Percentiles rank a stretch among this genome's conserved stretches.
Conservation (phyloP, 345 rosid species). For the Erucastrum elatum region DNA sequence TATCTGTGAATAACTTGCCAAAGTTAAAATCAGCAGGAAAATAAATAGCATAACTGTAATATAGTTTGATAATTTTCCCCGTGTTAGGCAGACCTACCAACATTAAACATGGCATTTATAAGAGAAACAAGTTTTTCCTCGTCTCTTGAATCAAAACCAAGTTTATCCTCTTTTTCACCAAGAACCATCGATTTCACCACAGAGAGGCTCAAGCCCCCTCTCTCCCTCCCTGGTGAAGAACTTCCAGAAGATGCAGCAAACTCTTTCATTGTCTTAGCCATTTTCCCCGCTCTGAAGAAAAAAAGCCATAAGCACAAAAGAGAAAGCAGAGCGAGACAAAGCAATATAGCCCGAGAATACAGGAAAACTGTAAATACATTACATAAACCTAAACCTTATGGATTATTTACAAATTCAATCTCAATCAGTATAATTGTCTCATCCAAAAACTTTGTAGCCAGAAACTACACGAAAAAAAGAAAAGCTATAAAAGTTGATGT, state of each 20-base stretch:
- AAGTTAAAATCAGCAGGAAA: slow-evolving; percentile 66
- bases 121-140: slow-evolving; percentile 65
- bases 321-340: slow-evolving; percentile 1
- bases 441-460: background rate
- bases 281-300: slow-evolving; percentile 69
- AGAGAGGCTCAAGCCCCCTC: slow-evolving; percentile 79
- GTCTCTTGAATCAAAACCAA: slow-evolving; percentile 57
- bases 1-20: slow-evolving; percentile 77
- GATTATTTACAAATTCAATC: slow-evolving; percentile 7
- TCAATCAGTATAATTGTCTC: background rate
- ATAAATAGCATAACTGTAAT: slow-evolving; percentile 46
- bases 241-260: slow-evolving; percentile 61
- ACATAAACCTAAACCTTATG: background rate
- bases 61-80: background rate
- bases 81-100: slow-evolving; percentile 53
- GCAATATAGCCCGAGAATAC: slow-evolving; percentile 20
- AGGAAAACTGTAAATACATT: background rate
- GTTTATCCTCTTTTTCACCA: slow-evolving; percentile 87
- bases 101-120: slow-evolving; percentile 55
- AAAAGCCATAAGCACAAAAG: slow-evolving; percentile 4
- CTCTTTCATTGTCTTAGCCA: slow-evolving; percentile 75
- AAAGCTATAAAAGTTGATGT: background rate
- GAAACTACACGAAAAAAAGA: slow-evolving; percentile 1
- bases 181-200: slow-evolving; percentile 86
- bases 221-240: slow-evolving; percentile 85